These are phyloP conservation scores for Mayamaea pseudoterrestris DNA, from an alignment of 108 stramenopile species.

Conservation along the genomic window DNA sequence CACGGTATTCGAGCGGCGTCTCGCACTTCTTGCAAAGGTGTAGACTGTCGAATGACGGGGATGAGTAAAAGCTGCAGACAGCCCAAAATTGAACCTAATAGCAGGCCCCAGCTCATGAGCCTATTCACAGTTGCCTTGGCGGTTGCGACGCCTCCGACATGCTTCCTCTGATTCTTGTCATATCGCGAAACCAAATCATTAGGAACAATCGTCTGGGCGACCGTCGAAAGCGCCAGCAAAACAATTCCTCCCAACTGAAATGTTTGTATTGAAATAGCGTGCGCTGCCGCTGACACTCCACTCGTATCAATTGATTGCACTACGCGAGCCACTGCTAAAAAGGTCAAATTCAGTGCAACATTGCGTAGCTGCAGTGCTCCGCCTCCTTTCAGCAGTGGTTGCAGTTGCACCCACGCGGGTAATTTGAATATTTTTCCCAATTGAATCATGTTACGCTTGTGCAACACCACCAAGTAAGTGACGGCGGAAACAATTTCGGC, in stretches of 20 bases:
- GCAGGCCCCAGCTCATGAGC: constrained; percentile 73
- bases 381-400: constrained; percentile 64
- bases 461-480: constrained; percentile 41
- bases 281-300: constrained; percentile 78
- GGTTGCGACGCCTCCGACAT: constrained; percentile 34
- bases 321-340: constrained; percentile 67
- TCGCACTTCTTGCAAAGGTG: constrained; percentile 71
- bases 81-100: constrained; percentile 55
- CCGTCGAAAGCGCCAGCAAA: constrained; percentile 62
- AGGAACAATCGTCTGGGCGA: constrained; percentile 76
- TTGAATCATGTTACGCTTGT: constrained; percentile 36
- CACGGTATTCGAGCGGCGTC: constrained; percentile 72
- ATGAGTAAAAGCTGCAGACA: constrained; percentile 52
- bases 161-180: constrained; percentile 31
- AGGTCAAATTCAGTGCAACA: constrained; percentile 71
- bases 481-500: constrained; percentile 62
- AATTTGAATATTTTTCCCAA: constrained; percentile 40
- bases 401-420: constrained; percentile 46
- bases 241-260: constrained; percentile 83
- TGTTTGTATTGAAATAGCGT: constrained; percentile 77
- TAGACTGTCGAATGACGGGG: constrained; percentile 60
- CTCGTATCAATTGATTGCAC: constrained; percentile 72
- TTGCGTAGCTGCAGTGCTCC: constrained; percentile 74
- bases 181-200: constrained; percentile 59
- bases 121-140: constrained; percentile 65